These are phyloP conservation scores for Acacia confusa DNA, from an alignment of 306 rosid species.

Conservation along the genomic window DNA sequence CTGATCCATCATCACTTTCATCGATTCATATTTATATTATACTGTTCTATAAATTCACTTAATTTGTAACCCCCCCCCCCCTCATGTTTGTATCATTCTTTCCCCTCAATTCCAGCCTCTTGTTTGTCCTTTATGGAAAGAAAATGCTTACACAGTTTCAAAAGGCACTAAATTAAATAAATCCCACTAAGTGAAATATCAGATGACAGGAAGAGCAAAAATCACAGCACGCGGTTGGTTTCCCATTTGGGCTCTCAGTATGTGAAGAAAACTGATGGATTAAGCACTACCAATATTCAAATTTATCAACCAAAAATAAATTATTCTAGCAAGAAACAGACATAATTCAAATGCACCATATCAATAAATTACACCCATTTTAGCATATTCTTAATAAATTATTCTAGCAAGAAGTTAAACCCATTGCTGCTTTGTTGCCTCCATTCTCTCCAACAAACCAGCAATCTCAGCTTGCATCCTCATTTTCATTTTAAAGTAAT, in stretches of 20 bases:
- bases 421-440: slow-evolving; percentile 82
- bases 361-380: slow-evolving; percentile 45
- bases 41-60: neutral
- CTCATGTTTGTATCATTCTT: neutral
- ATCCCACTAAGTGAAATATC: neutral
- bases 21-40: neutral
- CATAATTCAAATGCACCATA: slow-evolving; percentile 40
- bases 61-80: neutral
- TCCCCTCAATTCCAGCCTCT: neutral
- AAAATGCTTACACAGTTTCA: slow-evolving; percentile 1
- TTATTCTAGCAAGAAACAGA: slow-evolving; percentile 40
- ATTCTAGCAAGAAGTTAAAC: slow-evolving; percentile 33
- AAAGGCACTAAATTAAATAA: slow-evolving; percentile 26
- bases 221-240: slow-evolving; percentile 10
- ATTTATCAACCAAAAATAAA: slow-evolving; percentile 36
- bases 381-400: slow-evolving; percentile 36
- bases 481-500: slow-evolving; percentile 77
- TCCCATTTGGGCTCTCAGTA: slow-evolving; percentile 28
- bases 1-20: neutral
- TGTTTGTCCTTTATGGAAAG: slow-evolving; percentile 4
- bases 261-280: slow-evolving; percentile 24
- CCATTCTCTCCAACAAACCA: slow-evolving; percentile 89
- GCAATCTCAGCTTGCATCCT: slow-evolving; percentile 90
- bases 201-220: neutral
- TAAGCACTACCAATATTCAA: slow-evolving; percentile 22